Conservation (phyloP, 352 stramenopile species). For the Globisporangium iwayamae region DNA sequence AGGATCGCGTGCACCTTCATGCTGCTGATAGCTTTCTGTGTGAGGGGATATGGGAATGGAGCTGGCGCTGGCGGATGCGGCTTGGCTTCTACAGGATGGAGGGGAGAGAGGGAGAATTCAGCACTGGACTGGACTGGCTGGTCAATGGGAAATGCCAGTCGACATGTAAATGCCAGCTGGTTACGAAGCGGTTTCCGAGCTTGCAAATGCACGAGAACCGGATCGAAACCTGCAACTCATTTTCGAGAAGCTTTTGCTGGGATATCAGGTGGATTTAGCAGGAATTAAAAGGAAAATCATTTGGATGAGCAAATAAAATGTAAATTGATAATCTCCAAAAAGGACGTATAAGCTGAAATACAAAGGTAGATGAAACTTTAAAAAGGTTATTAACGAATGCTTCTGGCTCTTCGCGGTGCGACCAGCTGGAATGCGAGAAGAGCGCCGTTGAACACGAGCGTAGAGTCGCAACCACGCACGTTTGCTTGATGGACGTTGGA, state of each 20-base stretch:
- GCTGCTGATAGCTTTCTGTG: background rate
- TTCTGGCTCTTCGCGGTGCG: background rate
- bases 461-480: background rate
- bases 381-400: background rate
- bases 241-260: background rate
- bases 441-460: background rate
- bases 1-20: slow-evolving; percentile 17
- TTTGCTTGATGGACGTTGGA: background rate
- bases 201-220: background rate
- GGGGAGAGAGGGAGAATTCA: slow-evolving; percentile 2
- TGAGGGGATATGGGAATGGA: background rate
- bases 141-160: background rate
- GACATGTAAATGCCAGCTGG: background rate
- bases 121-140: background rate
- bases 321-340: background rate
- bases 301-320: background rate
- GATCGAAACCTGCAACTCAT: slow-evolving; percentile 2
- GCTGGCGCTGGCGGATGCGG: too few relatives aligned
- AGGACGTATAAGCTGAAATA: background rate
- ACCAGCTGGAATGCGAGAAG: background rate
- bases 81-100: background rate
- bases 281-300: background rate
- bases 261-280: background rate
- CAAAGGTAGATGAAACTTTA: background rate
- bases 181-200: background rate